Percentiles rank a stretch among this genome's conserved stretches.
These are phyloP conservation scores for Xerophyta viscosa DNA, from an alignment of 106 monocot species.

Conservation along the genomic window DNA sequence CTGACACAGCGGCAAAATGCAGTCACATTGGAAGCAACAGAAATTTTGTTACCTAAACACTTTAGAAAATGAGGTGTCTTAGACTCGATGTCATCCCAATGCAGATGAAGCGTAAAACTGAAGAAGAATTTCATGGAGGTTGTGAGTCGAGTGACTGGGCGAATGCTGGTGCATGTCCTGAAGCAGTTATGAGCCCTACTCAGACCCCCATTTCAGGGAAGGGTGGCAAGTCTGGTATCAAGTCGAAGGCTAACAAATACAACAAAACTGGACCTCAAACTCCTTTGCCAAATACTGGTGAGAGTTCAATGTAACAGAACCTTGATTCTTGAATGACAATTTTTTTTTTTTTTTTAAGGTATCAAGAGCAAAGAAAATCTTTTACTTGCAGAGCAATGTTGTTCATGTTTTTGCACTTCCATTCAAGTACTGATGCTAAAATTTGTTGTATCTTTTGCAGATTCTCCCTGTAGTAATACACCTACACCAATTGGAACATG, in stretches of 20 bases:
- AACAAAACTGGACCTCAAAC: slow-evolving; percentile 49
- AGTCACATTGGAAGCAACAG: no score
- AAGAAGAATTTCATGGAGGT: slow-evolving; percentile 48
- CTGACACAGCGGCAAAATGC: no score
- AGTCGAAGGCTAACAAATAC: slow-evolving; percentile 32
- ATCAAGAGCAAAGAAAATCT: no score
- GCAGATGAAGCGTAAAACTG: slow-evolving; percentile 69
- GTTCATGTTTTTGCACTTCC: neutral
- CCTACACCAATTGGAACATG: slow-evolving; percentile 49
- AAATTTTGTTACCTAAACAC: no score
- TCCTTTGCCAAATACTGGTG: slow-evolving; percentile 60
- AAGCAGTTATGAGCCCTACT: slow-evolving; percentile 36
- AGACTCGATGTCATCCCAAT: no score
- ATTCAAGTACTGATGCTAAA: neutral
- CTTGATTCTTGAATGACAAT: no score
- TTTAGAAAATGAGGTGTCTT: no score
- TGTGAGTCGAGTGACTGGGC: slow-evolving; percentile 59
- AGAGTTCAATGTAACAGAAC: no score
- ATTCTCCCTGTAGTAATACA: slow-evolving; percentile 57
- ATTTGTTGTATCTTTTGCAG: slow-evolving; percentile 28
- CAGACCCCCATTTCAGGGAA: slow-evolving; percentile 68
- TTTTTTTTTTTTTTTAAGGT: no score
- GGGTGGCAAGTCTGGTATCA: slow-evolving; percentile 28
- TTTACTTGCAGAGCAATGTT: neutral
- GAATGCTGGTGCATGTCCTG: slow-evolving; percentile 44